These are phyloP conservation scores for Acer saccharum DNA, from an alignment of 345 rosid species.

Conservation along the genomic window DNA sequence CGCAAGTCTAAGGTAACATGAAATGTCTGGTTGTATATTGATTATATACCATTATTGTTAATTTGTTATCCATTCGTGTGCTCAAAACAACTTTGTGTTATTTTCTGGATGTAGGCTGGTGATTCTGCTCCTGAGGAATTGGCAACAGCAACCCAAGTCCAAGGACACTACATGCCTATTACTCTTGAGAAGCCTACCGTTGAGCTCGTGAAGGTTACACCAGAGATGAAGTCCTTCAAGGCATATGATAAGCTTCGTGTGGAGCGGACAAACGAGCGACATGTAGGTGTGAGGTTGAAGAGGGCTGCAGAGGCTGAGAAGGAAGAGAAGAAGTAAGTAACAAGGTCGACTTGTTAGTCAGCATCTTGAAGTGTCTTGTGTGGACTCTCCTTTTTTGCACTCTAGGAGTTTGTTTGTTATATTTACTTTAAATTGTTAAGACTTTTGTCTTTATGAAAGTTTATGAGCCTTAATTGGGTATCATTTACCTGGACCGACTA, in stretches of 20 bases:
- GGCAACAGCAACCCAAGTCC: slow-evolving; percentile 76
- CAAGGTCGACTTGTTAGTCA: background rate
- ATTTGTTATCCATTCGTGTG: background rate
- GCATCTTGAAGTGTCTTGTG: background rate
- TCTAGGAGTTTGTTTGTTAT: background rate
- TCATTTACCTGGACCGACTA: too few relatives aligned
- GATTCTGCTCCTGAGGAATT: slow-evolving; percentile 81
- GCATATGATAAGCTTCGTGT: slow-evolving; percentile 80
- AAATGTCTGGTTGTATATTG: background rate
- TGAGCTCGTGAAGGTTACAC: slow-evolving; percentile 74
- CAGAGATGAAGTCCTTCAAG: slow-evolving; percentile 73
- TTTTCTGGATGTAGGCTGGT: slow-evolving; percentile 55
- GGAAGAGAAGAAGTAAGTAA: slow-evolving; percentile 92
- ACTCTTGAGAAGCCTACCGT: slow-evolving; percentile 49
- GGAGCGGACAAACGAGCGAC: slow-evolving; percentile 62
- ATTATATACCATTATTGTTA: background rate
- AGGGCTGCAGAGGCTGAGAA: slow-evolving; percentile 88
- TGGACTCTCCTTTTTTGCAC: background rate
- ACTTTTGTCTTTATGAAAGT: background rate
- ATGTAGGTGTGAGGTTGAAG: slow-evolving; percentile 67
- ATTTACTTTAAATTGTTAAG: background rate
- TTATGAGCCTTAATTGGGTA: background rate
- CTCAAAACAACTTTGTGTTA: background rate
- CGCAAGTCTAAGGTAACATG: slow-evolving; percentile 62
- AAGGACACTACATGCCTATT: slow-evolving; percentile 67